Evolutionary conservation across 2,329 filamentous ascomycete genomes (phyloP).

Genomic region (Colletotrichum spinosum): DNA sequence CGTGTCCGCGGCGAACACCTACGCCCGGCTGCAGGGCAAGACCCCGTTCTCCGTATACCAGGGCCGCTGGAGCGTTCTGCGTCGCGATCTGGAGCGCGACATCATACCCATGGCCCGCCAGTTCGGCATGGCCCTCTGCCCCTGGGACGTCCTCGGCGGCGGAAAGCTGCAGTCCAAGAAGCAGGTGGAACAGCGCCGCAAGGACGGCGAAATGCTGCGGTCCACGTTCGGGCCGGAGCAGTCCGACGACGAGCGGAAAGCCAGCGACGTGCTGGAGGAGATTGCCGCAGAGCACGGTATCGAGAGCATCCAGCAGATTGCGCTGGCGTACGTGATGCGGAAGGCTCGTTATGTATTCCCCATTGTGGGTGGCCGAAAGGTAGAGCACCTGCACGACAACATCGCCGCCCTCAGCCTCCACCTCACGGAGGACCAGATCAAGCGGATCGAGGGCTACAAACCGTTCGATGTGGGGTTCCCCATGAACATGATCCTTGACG

Average conservation of each 20-base stretch:
- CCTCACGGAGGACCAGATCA: conserved; percentile 63
- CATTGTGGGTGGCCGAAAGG: conserved; percentile 63
- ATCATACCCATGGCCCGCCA: conserved; percentile 56
- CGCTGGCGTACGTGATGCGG: conserved; percentile 62
- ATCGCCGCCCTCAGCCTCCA: conserved; percentile 64
- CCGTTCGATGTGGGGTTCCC: conserved; percentile 70
- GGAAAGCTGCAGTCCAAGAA: conserved; percentile 60
- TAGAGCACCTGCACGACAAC: conserved; percentile 65
- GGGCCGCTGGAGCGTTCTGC: conserved; percentile 50
- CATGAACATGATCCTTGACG: conserved; percentile 51
- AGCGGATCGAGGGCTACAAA: conserved; percentile 63
- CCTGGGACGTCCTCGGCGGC: conserved; percentile 70
- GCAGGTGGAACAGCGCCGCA: conserved; percentile 45
- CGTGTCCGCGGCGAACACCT: conserved; percentile 52
- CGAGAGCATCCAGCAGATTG: conserved; percentile 68
- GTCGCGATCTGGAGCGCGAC: conserved; percentile 53
- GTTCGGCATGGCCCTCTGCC: conserved; percentile 63
- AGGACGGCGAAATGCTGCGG: conserved; percentile 53
- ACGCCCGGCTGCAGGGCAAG: conserved; percentile 48
- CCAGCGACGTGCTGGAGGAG: conserved; percentile 69
- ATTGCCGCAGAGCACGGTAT: conserved; percentile 68
- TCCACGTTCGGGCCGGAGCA: conserved; percentile 46
- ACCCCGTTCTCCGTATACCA: conserved; percentile 54
- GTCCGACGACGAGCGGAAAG: conserved; percentile 60
- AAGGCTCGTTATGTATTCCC: conserved; percentile 67